Conservation (phyloP, 2,329 filamentous ascomycete species). For the Amauroascus niger region DNA sequence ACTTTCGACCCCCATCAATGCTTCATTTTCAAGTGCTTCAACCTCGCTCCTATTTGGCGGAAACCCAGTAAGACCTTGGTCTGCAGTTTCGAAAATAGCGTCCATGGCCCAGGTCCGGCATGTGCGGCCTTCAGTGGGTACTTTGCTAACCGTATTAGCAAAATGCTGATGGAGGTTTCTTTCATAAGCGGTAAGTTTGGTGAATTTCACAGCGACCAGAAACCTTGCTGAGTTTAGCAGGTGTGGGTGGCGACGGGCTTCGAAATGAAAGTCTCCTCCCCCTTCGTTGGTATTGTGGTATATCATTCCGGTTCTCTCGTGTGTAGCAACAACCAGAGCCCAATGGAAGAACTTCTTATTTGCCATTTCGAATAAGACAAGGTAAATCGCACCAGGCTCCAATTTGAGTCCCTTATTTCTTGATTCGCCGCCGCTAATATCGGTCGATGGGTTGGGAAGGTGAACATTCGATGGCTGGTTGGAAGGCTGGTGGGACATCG, state of each 20-base stretch:
- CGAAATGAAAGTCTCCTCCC: conserved; percentile 2
- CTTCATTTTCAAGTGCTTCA: neutral
- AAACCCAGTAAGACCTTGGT: conserved; percentile 9
- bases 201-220: conserved; percentile 2
- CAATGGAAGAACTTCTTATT: conserved; percentile 3
- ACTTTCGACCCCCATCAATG: neutral
- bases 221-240: conserved; percentile 8
- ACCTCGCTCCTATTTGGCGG: neutral
- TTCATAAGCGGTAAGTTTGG: conserved; percentile 4
- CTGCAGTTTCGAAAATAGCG: neutral
- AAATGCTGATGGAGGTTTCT: conserved; percentile 6
- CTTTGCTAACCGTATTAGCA: neutral
- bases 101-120: conserved; percentile 10
- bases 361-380: conserved; percentile 5
- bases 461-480: neutral
- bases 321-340: conserved; percentile 8
- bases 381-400: conserved; percentile 7
- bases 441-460: conserved; percentile 5
- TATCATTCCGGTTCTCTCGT: conserved; percentile 10
- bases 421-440: neutral
- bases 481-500: too few species aligned
- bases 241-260: conserved; percentile 4
- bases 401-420: conserved; percentile 14
- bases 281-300: conserved; percentile 12
- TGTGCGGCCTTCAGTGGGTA: conserved; percentile 1